A percentile compares a stretch with the other conserved stretches of the same genome.
These are phyloP conservation scores for Colletotrichum cuscutae DNA, from an alignment of 2,329 filamentous ascomycete species.

Conservation along the genomic window DNA sequence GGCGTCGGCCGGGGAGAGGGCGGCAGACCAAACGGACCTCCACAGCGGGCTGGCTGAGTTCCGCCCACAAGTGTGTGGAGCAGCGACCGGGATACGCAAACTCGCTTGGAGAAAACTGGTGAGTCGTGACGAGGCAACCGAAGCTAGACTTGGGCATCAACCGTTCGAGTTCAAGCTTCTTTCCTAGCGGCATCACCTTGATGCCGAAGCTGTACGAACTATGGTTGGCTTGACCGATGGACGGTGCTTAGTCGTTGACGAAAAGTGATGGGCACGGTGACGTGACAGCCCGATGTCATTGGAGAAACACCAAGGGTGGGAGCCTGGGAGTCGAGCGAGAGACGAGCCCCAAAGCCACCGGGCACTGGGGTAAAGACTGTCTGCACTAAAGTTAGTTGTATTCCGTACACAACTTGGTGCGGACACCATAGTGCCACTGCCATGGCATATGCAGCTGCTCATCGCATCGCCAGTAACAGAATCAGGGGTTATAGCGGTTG, in stretches of 20 bases:
- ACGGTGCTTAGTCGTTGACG: slow-evolving; percentile 12
- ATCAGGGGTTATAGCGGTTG: neutral
- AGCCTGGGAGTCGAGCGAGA: neutral
- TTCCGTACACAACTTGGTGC: too few species aligned
- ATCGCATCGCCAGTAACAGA: neutral
- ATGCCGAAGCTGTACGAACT: neutral
- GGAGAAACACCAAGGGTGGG: slow-evolving; percentile 18
- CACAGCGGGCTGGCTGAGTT: slow-evolving; percentile 31
- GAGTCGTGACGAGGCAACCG: slow-evolving; percentile 1
- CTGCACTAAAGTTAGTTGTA: neutral
- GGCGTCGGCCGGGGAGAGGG: slow-evolving; percentile 16
- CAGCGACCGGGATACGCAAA: slow-evolving; percentile 12
- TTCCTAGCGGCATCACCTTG: slow-evolving; percentile 26
- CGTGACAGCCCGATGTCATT: slow-evolving; percentile 19
- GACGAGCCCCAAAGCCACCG: slow-evolving; percentile 2
- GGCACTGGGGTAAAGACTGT: neutral
- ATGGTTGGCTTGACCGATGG: neutral
- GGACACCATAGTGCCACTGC: too few species aligned
- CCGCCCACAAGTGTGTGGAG: slow-evolving; percentile 21
- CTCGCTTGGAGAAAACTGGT: neutral
- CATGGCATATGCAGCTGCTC: neutral
- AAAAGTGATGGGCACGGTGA: slow-evolving; percentile 12
- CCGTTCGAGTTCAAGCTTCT: slow-evolving; percentile 27
- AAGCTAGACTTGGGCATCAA: slow-evolving; percentile 1
- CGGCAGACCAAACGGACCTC: slow-evolving; percentile 33